phyloP scores from a whole-genome alignment of 345 rosid species.

The Populus davidiana region DNA sequence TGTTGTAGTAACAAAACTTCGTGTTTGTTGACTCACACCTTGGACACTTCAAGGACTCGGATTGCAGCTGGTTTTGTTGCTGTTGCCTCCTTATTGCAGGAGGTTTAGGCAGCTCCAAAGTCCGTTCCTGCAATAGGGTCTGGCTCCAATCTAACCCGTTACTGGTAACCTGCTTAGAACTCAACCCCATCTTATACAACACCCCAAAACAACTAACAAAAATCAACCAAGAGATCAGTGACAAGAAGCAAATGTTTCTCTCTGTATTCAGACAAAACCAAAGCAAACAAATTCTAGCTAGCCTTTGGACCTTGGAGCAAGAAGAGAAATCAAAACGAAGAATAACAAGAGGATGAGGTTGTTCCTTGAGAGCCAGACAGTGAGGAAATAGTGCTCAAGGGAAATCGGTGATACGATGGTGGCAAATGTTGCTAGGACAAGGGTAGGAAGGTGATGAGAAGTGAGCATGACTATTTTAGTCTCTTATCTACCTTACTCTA shows the following conservation, averaged over 20 bases:
- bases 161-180: constrained; percentile 47
- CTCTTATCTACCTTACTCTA: neutral
- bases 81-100: constrained; percentile 25
- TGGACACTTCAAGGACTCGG: constrained; percentile 75
- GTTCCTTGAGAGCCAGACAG: constrained; percentile 19
- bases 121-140: constrained; percentile 39
- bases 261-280: neutral
- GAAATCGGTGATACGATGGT: constrained; percentile 6
- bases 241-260: neutral
- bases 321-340: constrained; percentile 30
- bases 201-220: neutral
- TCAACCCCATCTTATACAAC: constrained; percentile 39
- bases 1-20: constrained; percentile 91
- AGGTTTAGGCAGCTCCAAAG: constrained; percentile 34
- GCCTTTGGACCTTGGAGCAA: constrained; percentile 39
- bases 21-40: constrained; percentile 88
- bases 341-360: constrained; percentile 21
- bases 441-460: constrained; percentile 34
- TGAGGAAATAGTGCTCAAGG: neutral
- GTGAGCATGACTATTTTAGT: constrained; percentile 37
- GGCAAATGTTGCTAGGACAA: constrained; percentile 27
- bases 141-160: constrained; percentile 48
- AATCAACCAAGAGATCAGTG: neutral
- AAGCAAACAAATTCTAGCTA: neutral
- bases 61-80: constrained; percentile 30